Percentiles rank a stretch among this genome's conserved stretches.
These are phyloP conservation scores for Sporormia fimetaria DNA, from an alignment of 495 filamentous ascomycete genomes.

Conservation along the genomic window DNA sequence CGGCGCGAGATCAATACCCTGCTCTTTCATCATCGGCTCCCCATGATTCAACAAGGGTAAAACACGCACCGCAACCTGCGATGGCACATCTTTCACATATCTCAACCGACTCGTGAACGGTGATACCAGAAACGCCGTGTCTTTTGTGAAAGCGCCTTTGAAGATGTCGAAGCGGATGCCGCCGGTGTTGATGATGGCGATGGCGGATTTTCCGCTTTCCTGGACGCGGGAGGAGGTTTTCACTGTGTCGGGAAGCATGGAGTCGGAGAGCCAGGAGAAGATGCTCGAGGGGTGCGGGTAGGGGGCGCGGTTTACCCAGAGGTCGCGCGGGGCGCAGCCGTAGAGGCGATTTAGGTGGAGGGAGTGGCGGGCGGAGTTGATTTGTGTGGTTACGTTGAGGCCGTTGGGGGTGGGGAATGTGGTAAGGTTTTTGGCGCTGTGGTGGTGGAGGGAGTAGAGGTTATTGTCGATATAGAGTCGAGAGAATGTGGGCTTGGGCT, in stretches of 20 bases:
- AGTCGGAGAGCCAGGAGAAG: slow-evolving; percentile 65
- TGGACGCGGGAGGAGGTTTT: slow-evolving; percentile 17
- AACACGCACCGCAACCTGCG: slow-evolving; percentile 45
- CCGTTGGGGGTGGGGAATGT: slow-evolving; percentile 75
- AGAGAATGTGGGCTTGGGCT: slow-evolving; percentile 49
- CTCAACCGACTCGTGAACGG: slow-evolving; percentile 74
- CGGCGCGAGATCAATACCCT: too few relatives aligned
- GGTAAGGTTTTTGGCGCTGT: slow-evolving; percentile 57
- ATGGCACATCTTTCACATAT: slow-evolving; percentile 73
- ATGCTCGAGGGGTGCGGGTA: slow-evolving; percentile 65
- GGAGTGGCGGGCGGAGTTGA: slow-evolving; percentile 53
- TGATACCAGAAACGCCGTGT: slow-evolving; percentile 73
- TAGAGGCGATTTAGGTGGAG: slow-evolving; percentile 61
- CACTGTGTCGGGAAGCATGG: slow-evolving; percentile 57
- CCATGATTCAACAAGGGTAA: too few relatives aligned
- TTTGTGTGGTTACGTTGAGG: slow-evolving; percentile 57
- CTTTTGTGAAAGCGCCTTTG: slow-evolving; percentile 76
- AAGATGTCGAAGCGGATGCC: slow-evolving; percentile 92
- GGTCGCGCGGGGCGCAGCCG: slow-evolving; percentile 72
- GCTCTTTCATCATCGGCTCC: too few relatives aligned
- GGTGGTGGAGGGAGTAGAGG: slow-evolving; percentile 69
- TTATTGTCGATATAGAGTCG: slow-evolving; percentile 95
- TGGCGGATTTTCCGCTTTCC: slow-evolving; percentile 40
- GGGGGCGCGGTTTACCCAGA: slow-evolving; percentile 65
- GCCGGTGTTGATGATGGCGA: slow-evolving; percentile 79